A percentile compares a stretch with the other conserved stretches of the same genome.
Evolutionary conservation across 805 yeast species (phyloP).

Genomic region (Isabelozyma gotoi): DNA sequence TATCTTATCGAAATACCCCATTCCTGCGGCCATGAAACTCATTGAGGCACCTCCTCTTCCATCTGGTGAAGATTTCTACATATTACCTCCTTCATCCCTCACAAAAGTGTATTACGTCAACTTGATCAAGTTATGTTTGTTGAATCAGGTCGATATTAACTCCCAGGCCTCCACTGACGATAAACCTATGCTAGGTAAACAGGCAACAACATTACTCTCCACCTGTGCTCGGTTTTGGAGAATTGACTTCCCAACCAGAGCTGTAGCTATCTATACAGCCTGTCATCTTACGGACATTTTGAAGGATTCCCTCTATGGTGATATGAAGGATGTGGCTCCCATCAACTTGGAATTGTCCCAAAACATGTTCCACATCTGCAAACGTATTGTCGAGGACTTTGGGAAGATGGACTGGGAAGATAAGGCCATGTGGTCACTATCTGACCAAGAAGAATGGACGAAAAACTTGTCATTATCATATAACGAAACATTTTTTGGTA

Average conservation of each 20-base stretch:
- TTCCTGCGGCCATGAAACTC: conserved; percentile 31
- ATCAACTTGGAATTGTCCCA: conserved; percentile 26
- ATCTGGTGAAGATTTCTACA: conserved; percentile 35
- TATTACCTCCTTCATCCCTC: conserved; percentile 31
- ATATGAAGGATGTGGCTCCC: conserved; percentile 25
- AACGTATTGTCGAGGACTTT: conserved; percentile 27
- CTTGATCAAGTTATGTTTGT: not conserved
- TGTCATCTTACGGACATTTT: conserved; percentile 32
- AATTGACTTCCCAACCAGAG: conserved; percentile 48
- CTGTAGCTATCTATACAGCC: conserved; percentile 52
- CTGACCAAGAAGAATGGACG: conserved; percentile 53
- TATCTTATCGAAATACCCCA: conserved; percentile 26
- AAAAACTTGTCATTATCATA: conserved; percentile 46
- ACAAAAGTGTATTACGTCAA: conserved; percentile 15
- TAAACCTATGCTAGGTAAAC: conserved; percentile 34
- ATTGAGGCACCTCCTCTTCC: conserved; percentile 32
- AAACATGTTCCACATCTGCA: conserved; percentile 27
- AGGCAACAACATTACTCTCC: conserved; percentile 42
- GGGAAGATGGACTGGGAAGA: conserved; percentile 31
- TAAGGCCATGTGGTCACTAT: conserved; percentile 29
- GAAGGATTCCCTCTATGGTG: conserved; percentile 23
- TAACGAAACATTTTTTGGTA: conserved; percentile 43
- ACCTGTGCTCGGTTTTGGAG: conserved; percentile 60
- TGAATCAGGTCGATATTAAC: not conserved
- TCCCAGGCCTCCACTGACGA: conserved; percentile 7